These are phyloP conservation scores for Mucor piriformis DNA, from an alignment of 371 early-diverging fungal genomes.

Conservation along the genomic window DNA sequence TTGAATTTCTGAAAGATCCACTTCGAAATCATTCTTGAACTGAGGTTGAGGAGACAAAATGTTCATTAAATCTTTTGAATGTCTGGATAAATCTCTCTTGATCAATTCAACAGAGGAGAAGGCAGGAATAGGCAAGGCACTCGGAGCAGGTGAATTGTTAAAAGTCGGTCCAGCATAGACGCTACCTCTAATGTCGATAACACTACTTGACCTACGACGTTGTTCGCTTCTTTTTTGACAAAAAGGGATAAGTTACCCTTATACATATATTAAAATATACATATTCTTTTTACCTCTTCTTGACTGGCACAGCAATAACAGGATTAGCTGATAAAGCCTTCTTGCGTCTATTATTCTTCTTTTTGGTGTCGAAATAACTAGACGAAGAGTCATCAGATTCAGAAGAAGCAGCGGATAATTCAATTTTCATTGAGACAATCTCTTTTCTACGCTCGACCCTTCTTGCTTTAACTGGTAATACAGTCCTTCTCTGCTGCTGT, in stretches of 20 bases:
- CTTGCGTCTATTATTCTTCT: slow-evolving; percentile 1
- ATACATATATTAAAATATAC: not conserved
- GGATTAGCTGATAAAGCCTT: not conserved
- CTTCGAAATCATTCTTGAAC: slow-evolving; percentile 20
- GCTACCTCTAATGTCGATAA: slow-evolving; percentile 11
- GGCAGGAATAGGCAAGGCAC: slow-evolving; percentile 74
- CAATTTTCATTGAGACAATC: slow-evolving; percentile 20
- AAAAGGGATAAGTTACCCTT: not conserved
- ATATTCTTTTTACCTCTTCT: slow-evolving; percentile 8
- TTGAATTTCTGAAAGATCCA: slow-evolving; percentile 47
- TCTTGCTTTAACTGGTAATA: slow-evolving; percentile 23
- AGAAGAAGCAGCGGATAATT: slow-evolving; percentile 10
- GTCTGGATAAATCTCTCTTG: slow-evolving; percentile 14
- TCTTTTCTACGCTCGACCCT: slow-evolving; percentile 28
- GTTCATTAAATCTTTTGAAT: slow-evolving; percentile 36
- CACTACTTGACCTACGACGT: slow-evolving; percentile 21
- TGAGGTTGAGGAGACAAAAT: slow-evolving; percentile 19
- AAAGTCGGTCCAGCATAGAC: slow-evolving; percentile 79
- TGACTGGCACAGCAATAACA: not conserved
- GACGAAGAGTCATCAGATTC: slow-evolving; percentile 19
- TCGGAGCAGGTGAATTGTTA: slow-evolving; percentile 78
- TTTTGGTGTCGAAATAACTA: not conserved
- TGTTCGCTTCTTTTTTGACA: not conserved
- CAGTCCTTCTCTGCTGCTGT: slow-evolving; percentile 19
- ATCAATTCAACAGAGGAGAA: slow-evolving; percentile 35